phyloP scores from a whole-genome alignment of 345 rosid genomes.

The Atalantia buxifolia region DNA sequence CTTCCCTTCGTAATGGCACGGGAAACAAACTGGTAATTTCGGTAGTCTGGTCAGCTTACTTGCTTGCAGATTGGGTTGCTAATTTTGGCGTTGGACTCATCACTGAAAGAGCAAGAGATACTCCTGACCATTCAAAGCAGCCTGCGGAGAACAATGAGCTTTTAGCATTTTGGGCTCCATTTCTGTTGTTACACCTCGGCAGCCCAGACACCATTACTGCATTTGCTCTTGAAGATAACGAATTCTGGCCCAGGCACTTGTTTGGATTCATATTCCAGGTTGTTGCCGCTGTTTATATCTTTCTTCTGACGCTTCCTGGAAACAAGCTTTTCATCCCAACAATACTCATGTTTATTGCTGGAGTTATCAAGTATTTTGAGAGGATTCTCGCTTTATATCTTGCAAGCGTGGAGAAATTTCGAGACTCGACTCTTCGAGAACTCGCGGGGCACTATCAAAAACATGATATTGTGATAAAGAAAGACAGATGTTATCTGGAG shows the following conservation, averaged over 20 bases:
- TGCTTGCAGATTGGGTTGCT: constrained; percentile 62
- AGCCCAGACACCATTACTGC: too few species aligned
- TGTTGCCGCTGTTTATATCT: constrained; percentile 39
- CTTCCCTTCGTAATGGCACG: constrained; percentile 51
- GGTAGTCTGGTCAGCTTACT: constrained; percentile 54
- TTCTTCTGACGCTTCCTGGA: constrained; percentile 30
- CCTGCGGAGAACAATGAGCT: constrained; percentile 34
- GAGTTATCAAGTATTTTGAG: constrained; percentile 57
- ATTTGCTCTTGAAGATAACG: constrained; percentile 34
- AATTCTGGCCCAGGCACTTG: constrained; percentile 60
- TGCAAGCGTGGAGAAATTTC: too few species aligned
- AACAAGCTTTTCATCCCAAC: constrained; percentile 32
- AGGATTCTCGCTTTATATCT: constrained; percentile 22
- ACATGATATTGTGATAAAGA: constrained; percentile 17
- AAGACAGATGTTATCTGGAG: constrained; percentile 22
- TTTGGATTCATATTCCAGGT: constrained; percentile 45
- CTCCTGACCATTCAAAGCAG: neutral
- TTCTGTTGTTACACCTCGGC: constrained; percentile 49
- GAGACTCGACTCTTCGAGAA: constrained; percentile 7
- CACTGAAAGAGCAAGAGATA: constrained; percentile 29
- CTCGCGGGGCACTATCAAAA: neutral
- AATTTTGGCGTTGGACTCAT: constrained; percentile 54
- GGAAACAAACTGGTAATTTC: constrained; percentile 27
- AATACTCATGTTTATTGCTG: constrained; percentile 22
- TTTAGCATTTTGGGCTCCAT: constrained; percentile 21